Evolutionary conservation across 768 basidiomycete genomes (phyloP), one percentile per base, ranked within the genome.

Genomic region (Boletellus ananas): DNA sequence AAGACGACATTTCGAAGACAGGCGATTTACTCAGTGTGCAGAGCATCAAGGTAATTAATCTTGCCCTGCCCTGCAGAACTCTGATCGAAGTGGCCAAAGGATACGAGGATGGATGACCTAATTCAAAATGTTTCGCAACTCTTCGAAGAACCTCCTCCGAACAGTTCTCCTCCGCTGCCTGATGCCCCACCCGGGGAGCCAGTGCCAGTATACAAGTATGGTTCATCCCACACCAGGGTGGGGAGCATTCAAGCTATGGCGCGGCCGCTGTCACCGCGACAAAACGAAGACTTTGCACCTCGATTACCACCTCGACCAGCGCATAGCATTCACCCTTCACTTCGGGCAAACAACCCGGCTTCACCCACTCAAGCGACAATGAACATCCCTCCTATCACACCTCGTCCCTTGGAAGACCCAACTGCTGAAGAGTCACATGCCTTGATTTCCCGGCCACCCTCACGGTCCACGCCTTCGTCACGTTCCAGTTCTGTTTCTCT

Each of bases 1-100:
- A 94, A 66, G 93, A 96, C 54, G 90, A 94, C 54, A 76, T 92
- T 49, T 84, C 88, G 4, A 88, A 87, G 64, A 81, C 75, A 34
- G 82, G 79, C 0, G 89, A 93, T 62, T 74, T 94, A 16, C 70
- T 94, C 18, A 85, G 73, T 48, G 78, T 94, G n/a, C 84, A 87
- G 59, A 74, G 74, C 14, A 74, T 70, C 63, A 94, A 93, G 81
- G 91, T 92, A 55, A 55, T 43, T 16, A 25, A 16, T 25, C n/a
- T 35, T 17, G 23, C 16, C n/a, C 4, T 18, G 73, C 71, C 77
- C 78, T 51, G 67, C 72, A 11, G 37, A 14, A 43, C 8, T 13
- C 35, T 56, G 27, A 66, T 41, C 7, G 3, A 17, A 23, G 16
- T 9, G 38, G 39, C 36, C n/a, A 25, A 55, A 85, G 81, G 83